Base-by-base conservation (phyloP, 2,329 filamentous ascomycete species). In the Botrytis byssoidea region DNA sequence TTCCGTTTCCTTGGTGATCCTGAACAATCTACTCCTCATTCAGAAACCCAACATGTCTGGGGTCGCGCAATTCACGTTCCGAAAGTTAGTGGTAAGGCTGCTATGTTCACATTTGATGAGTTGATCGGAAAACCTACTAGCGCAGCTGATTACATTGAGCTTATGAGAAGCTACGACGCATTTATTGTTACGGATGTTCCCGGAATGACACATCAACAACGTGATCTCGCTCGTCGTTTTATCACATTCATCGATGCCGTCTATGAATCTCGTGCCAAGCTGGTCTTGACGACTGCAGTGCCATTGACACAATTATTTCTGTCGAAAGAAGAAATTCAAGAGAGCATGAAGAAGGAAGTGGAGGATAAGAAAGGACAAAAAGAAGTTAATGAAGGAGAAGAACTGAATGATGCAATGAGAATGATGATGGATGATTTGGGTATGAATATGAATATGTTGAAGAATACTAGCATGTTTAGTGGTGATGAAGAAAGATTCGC, bases 191-290 rank as follows among this genome's bases (percentile, higher is more conserved):
- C 94, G 0, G 92, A 95, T 70, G 91, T 98, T 1, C 96, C 96
- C 0, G 93, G 92, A 9, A 98, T 99, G 96, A 96, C 92, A 59
- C 89, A 94, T 77, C 89, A 90, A 72, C 90, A 94, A 80, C 90
- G 96, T 32, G 96, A 99, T 83, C 87, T 97, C 57, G 96, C 96
- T 0, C 86, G 96, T 20, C 88, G 96, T 8, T 98, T 99, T 83
- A 99, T 99, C 82, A 99, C 95, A 0, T 98, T 99, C 79, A 93
- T 99, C 77, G 96, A 99, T 81, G 95, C 96, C 9, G 92, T 98
- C 7, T 99, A 99, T 81, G 96, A 99, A 83, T 87, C 88, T 42
- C 89, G 95, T 82, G 95, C 94, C n/a, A 98, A 98, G 84, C 88
- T 99, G 12, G 95, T 98, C 25, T 88, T 99, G 73, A 99, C 96